Base-by-base conservation (phyloP, 495 filamentous ascomycete genomes). In the Xylaria curta region DNA sequence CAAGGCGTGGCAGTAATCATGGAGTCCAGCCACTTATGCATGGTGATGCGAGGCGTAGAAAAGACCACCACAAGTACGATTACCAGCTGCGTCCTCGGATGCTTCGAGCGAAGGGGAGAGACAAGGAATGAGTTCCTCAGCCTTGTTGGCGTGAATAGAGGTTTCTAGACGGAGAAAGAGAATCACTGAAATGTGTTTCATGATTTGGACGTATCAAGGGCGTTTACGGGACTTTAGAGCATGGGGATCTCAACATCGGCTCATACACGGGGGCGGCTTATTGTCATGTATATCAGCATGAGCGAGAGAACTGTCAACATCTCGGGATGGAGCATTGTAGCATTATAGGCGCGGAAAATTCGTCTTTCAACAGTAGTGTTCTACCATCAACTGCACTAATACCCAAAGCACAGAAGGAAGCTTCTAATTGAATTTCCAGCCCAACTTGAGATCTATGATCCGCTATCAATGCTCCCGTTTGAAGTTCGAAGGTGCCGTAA, bases 21-120 rank as follows among this genome's bases (percentile, higher is more conserved):
- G 92, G 97, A 99, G 78, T 95, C 93, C 40, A 93, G 91, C 74
- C 96, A 99, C 83, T 86, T 98, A n/a, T 98, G 96, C 85, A 98
- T 98, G 95, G 95, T 97, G 2, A 96, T 96, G 93, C 87, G 95
- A 28, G 95, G 95, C 1, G 94, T 98, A 33, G 88, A 97, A 79
- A 98, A 99, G 85, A 93, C 93, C 7, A 89, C 88, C 54, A 91
- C 92, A 58, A 92, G 86, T 17, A 98, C 97, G 13, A 95, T 94
- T 36, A 98, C 96, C 42, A 98, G 94, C 81, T 98, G 95, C 77
- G 97, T 98, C 86, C 87, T 98, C 33, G 97, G 96, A 28, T 92
- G 94, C 78, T 97, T 98, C 86, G 90, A 95, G 75, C 91, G 91
- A 26, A 95, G 92, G 76, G 94, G 93, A 44, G 97, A 95, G 85